These are phyloP conservation scores for Gaeumannomyces tritici DNA, from an alignment of 2,329 filamentous ascomycete species.

Conservation along the genomic window DNA sequence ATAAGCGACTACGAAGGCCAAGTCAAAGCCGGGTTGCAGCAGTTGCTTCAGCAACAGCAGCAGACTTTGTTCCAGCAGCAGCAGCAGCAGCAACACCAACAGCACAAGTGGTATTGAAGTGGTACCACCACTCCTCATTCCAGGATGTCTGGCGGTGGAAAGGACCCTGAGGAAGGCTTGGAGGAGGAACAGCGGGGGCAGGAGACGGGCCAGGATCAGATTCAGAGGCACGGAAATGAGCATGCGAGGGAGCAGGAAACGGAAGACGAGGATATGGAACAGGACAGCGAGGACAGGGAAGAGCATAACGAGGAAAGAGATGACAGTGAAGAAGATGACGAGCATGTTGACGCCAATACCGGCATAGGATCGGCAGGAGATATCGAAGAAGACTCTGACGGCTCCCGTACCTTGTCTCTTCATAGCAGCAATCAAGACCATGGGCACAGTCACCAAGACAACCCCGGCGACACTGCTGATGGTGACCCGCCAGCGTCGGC, in stretches of 20 bases:
- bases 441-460: background rate
- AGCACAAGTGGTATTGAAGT: background rate
- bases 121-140: background rate
- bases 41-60: background rate
- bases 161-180: background rate
- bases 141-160: background rate
- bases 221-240: background rate
- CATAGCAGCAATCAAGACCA: background rate
- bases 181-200: conserved; percentile 4
- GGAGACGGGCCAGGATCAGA: background rate
- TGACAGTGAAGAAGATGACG: background rate
- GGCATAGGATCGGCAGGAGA: background rate
- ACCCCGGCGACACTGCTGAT: background rate
- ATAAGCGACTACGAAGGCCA: background rate
- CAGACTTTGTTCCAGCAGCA: background rate
- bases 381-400: background rate
- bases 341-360: background rate
- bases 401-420: background rate
- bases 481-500: no score
- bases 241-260: background rate
- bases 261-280: background rate
- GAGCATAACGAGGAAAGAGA: background rate
- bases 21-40: background rate
- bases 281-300: background rate
- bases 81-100: background rate